Base-by-base conservation (phyloP, 2,329 filamentous ascomycete species). In the Mycosphaerelloides madeirae region DNA sequence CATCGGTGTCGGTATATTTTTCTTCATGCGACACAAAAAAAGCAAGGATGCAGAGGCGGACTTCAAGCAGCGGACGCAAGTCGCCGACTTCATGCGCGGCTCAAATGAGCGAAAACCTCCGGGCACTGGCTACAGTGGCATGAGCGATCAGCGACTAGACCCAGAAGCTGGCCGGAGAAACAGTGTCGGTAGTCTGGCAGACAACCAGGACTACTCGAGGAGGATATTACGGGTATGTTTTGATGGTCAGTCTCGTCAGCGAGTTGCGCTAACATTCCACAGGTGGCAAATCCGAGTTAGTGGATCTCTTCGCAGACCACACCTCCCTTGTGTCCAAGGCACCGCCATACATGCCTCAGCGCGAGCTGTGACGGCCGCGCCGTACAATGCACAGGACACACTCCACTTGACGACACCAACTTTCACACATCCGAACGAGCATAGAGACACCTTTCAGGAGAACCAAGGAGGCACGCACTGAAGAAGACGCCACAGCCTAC, bases 191-290 rank as follows among this genome's bases (percentile, higher is more conserved):
- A 96, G 90, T 68, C 96, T 97, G 66, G 91, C 90, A 44, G 53
- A 56, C 34, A 95, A 96, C 69, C 84, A 95, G 69, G 91, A 97
- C 67, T 97, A 96, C 72, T 96, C 93, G 50, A 83, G 91, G 71
- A 86, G 87, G 71, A 96, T 97, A 69, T 79, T 97, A 63, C 87
- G 94, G 81, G 91, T 95, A 78, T 56, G 79, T 44, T 6, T 12
- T 20, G 15, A 35, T 9, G 3, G 14, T 20, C 14, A 11, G 12
- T 14, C 13, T 5, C 8, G n/a, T 28, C 14, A 20, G 13, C n/a
- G n/a, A n/a, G 2, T 28, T 7, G 14, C 22, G 29, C 46, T 49
- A 29, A 49, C 38, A 39, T 19, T 12, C n/a, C 9, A 25, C 38
- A 49, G 46, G 46, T 49, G 32, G 46, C 46, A 36, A 53, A 53